Conservation (phyloP, 164 flowering plant species). For the Berberis thunbergii region DNA sequence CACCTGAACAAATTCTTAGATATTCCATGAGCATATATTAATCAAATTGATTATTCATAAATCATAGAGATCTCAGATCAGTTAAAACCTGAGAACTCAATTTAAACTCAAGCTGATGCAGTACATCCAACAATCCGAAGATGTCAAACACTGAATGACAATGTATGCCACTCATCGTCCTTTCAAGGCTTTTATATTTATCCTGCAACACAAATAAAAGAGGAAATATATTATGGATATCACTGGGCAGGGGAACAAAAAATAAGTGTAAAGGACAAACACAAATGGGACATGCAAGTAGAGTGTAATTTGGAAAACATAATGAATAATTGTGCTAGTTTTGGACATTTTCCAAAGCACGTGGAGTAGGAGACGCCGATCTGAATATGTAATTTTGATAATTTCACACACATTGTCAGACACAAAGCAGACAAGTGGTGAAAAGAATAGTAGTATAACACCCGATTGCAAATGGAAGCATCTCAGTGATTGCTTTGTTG, state of each 20-base stretch:
- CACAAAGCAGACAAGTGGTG: no score
- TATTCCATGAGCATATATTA: constrained; percentile 1
- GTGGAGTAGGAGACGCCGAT: no score
- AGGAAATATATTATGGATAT: neutral
- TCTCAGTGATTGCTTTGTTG: no score
- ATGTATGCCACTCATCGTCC: constrained; percentile 48
- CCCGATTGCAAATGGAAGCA: no score
- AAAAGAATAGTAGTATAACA: no score
- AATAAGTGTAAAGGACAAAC: neutral
- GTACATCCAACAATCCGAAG: constrained; percentile 45
- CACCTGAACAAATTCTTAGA: constrained; percentile 18
- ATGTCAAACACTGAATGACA: constrained; percentile 67
- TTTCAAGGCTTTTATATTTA: constrained; percentile 22
- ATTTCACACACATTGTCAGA: no score
- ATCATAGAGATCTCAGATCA: constrained; percentile 4
- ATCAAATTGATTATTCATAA: constrained; percentile 2
- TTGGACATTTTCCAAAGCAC: no score
- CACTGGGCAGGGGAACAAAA: neutral
- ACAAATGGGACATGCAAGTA: no score
- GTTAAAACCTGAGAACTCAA: constrained; percentile 43
- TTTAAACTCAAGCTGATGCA: constrained; percentile 42
- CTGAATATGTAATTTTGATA: no score
- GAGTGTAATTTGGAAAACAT: no score
- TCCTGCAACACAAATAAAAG: constrained; percentile 19
- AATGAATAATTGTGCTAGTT: no score